Conservation (phyloP, 2,329 filamentous ascomycete species). For the Colletotrichum viniferum region DNA sequence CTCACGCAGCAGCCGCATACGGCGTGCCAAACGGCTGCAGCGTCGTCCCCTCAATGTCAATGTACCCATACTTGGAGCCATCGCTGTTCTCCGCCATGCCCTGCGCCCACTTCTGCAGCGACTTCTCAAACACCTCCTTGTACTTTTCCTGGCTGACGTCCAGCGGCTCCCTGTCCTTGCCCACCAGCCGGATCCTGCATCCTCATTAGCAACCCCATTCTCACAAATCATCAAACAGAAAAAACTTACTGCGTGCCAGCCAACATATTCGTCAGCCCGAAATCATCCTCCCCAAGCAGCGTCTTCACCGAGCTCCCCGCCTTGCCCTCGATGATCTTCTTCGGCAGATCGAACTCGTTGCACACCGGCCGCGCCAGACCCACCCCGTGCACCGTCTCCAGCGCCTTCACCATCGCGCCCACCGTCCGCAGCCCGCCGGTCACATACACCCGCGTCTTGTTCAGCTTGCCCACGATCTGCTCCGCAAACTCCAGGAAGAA, state of each 20-base stretch:
- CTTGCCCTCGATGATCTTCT: slow-evolving; percentile 36
- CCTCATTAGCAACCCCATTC: not conserved
- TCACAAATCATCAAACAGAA: too few species aligned
- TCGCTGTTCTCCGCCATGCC: slow-evolving; percentile 35
- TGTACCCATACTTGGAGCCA: slow-evolving; percentile 32
- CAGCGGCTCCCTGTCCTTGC: slow-evolving; percentile 33
- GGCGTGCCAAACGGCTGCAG: slow-evolving; percentile 34
- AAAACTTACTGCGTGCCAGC: slow-evolving; percentile 35
- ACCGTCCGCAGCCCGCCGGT: slow-evolving; percentile 63
- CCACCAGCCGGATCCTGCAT: slow-evolving; percentile 32
- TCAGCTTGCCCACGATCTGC: slow-evolving; percentile 45
- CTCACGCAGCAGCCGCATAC: not conserved
- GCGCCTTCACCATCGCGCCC: slow-evolving; percentile 61
- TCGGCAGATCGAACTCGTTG: slow-evolving; percentile 34
- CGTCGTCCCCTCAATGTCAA: slow-evolving; percentile 34
- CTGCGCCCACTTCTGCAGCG: slow-evolving; percentile 32
- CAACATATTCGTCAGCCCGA: slow-evolving; percentile 37
- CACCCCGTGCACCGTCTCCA: slow-evolving; percentile 62
- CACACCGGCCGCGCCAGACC: slow-evolving; percentile 51
- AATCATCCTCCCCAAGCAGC: slow-evolving; percentile 54
- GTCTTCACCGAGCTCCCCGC: slow-evolving; percentile 52
- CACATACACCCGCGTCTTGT: slow-evolving; percentile 60
- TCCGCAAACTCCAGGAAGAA: slow-evolving; percentile 68
- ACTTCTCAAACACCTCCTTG: slow-evolving; percentile 30
- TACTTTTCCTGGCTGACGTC: slow-evolving; percentile 35